Evolutionary conservation across 179 eudicot genomes (phyloP), one percentile per base, ranked within the genome.

Genomic region (Beta corolliflora): DNA sequence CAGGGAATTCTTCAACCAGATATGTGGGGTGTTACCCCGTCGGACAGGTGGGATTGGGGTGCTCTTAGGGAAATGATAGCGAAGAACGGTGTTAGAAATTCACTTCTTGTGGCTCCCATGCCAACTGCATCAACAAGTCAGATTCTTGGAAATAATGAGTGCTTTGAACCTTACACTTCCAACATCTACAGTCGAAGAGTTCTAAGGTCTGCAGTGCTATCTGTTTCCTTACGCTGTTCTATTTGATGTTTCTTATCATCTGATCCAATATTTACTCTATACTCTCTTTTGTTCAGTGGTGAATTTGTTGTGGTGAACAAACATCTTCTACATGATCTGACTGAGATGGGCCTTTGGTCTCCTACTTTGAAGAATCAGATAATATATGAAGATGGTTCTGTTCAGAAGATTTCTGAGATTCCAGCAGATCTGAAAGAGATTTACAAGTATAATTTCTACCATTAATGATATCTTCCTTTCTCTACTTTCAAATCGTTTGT

Each of bases 301-400:
- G 98, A 93, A 81, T 95, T 95, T 95, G 98, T 95, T 73, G 97
- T 95, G 86, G 98, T 93, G 70, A 95, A 95, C 89, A 93, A 95
- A 71, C 98, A 95, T 85, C 95, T 95, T 83, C 97, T 95, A 60
- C 88, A 93, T 69, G 97, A 93, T 86, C 74, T 95, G 82, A 92
- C 97, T 16, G 97, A 95, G 84, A 93, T 90, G 93, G 98, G 97
- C 45, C 90, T 95, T 41, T 93, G 98, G 98, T 86, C 95, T 61
- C 92, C 95, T 73, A 56, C 88, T 65, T 71, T 95, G 70, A 93
- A 95, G 93, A 95, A 95, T 81, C 78, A 87, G 83, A 93, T 94
- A 53, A 88, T 94, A 11, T 85, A 88, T 25, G 97, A 93, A 68
- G 83, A 88, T 84, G 98, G 98, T 65, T 94, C 97, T 78, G 91